These are phyloP conservation scores for Batkoa obscura DNA, from an alignment of 371 early-diverging fungal species.

Conservation along the genomic window DNA sequence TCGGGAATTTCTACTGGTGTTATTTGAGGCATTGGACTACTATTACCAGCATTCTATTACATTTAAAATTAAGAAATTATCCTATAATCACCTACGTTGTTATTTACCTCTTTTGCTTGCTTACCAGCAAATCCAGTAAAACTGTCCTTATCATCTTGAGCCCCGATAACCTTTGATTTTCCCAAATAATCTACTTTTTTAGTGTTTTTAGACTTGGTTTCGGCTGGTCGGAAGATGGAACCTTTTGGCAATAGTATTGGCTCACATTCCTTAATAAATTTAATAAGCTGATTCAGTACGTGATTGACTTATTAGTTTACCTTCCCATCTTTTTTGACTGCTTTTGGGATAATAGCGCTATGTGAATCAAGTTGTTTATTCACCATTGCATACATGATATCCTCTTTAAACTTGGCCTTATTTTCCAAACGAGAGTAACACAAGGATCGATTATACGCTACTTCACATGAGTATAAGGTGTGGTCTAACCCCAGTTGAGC, in stretches of 20 bases:
- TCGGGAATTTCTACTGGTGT: too few species aligned
- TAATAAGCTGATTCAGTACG: not conserved
- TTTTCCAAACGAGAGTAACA: conserved; percentile 58
- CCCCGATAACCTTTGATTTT: conserved; percentile 42
- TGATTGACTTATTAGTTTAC: not conserved
- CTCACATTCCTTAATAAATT: conserved; percentile 26
- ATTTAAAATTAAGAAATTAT: too few species aligned
- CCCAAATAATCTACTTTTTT: conserved; percentile 62
- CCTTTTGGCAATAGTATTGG: conserved; percentile 57
- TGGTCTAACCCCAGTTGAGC: conserved; percentile 57
- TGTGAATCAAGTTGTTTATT: conserved; percentile 37
- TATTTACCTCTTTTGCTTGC: not conserved
- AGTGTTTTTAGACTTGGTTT: conserved; percentile 54
- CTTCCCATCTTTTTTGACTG: conserved; percentile 16
- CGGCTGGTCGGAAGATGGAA: conserved; percentile 63
- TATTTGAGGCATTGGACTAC: too few species aligned
- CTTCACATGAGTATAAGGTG: conserved; percentile 72
- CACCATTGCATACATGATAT: conserved; percentile 52
- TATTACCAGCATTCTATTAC: too few species aligned
- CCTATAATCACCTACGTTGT: too few species aligned
- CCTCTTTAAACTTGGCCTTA: conserved; percentile 47
- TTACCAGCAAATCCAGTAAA: not conserved
- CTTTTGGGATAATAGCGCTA: conserved; percentile 53
- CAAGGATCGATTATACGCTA: conserved; percentile 75
- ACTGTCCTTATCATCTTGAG: not conserved